Base-by-base conservation (phyloP, 768 basidiomycete species). In the Trichaptum fuscoviolaceum region DNA sequence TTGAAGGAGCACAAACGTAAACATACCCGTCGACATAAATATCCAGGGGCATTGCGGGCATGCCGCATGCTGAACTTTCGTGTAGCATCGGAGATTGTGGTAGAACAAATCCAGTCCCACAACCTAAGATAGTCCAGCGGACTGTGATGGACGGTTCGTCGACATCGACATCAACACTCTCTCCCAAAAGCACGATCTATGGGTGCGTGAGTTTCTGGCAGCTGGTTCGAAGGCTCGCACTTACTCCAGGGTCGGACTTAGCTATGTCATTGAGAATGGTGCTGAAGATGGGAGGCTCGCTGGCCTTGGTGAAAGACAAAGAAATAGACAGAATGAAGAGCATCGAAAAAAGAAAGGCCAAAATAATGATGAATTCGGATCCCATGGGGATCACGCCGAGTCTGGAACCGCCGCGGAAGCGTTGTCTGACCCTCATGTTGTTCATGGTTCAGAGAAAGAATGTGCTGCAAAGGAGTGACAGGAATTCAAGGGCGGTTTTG, bases 111-210 rank as follows among this genome's bases (percentile, higher is more conserved):
- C 68, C 78, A 17, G 74, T 68, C 20, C 86, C 86, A 70, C 86
- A 87, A 1, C 80, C 84, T 23, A 83, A 68, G 35, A 87, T 79
- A 35, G 83, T 82, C 85, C 85, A 87, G 7, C 84, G 82, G 57
- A 87, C 78, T 9, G 82, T 82, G 30, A 87, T 70, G 0, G 84
- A 79, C 1, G 85, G 85, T 69, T 87, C 85, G 66, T 86, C 85
- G 10, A 86, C 74, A 69, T 87, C 86, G 12, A 86, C 79, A 68
- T 86, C 85, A 6, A 86, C 83, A 64, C 80, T 82, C 68, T 86
- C 85, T 7, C 85, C 86, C 2, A 86, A 70, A 52, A 87, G 76
- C 1, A 86, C 81, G 60, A 87, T 75, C 86, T 87, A 66, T n/a
- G 64, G 0, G 5, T 15, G 10, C 30, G 23, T 27, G 34, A 61